Evolutionary conservation across 2,329 filamentous ascomycete species (phyloP).

Genomic region (Beauveria pseudobassiana): DNA sequence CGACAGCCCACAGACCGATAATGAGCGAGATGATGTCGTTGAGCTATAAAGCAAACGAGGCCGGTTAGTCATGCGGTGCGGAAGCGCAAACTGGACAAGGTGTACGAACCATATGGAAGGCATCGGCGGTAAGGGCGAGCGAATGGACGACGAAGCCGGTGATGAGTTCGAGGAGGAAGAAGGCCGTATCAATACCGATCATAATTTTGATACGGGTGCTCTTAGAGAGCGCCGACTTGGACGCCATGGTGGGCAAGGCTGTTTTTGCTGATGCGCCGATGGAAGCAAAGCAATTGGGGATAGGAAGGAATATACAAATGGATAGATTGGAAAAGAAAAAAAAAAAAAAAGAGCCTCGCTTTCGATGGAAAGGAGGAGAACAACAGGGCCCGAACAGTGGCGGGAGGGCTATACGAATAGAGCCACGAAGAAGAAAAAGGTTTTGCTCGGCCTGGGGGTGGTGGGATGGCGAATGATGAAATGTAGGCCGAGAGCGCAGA

Average conservation of each 20-base stretch:
- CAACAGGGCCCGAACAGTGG: not conserved
- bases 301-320: not conserved
- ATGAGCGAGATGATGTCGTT: conserved; percentile 95
- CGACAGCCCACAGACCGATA: conserved; percentile 93
- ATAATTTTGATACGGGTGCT: conserved; percentile 87
- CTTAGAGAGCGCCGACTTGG: conserved; percentile 79
- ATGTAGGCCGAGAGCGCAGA: not conserved
- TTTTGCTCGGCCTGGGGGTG: not conserved
- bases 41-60: conserved; percentile 42
- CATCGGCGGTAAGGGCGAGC: conserved; percentile 88
- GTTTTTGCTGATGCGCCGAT: not conserved
- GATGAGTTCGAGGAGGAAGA: conserved; percentile 85
- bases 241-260: conserved; percentile 15
- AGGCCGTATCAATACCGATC: conserved; percentile 79
- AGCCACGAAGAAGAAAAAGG: not conserved
- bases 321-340: not conserved
- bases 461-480: not conserved
- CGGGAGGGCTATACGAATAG: not conserved
- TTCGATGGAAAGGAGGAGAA: not conserved
- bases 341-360: not conserved
- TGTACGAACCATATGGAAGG: conserved; percentile 84
- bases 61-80: conserved; percentile 10
- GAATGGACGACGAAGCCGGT: conserved; percentile 84
- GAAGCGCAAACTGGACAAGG: not conserved
- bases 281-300: not conserved